Evolutionary conservation across 306 rosid species (phyloP).

Genomic region (Astragalus membranaceus): DNA sequence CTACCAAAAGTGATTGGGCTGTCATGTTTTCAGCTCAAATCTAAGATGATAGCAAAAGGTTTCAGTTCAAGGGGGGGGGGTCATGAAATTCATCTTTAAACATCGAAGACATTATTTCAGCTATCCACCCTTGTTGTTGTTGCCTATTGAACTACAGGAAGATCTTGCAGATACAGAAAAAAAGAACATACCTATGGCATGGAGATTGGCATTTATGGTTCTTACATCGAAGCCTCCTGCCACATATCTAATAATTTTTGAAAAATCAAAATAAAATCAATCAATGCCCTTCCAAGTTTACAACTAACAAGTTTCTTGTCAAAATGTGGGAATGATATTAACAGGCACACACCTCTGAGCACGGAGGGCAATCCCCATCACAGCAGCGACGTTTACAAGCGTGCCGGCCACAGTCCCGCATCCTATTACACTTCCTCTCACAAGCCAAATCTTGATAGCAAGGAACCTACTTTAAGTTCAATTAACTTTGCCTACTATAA

Average conservation of each 20-base stretch:
- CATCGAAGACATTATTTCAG: not conserved
- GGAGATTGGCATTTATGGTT: slow-evolving; percentile 96
- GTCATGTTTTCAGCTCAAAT: not conserved
- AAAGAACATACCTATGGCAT: slow-evolving; percentile 70
- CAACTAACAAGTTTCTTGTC: not conserved
- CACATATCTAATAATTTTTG: slow-evolving; percentile 59
- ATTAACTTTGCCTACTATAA: slow-evolving; percentile 27
- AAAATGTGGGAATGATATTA: slow-evolving; percentile 7
- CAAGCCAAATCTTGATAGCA: slow-evolving; percentile 89
- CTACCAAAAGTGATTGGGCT: not conserved
- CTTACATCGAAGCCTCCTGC: slow-evolving; percentile 82
- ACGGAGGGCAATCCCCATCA: slow-evolving; percentile 89
- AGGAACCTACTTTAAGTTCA: slow-evolving; percentile 78
- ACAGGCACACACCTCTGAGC: slow-evolving; percentile 65
- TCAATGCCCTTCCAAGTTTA: not conserved
- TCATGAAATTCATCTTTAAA: not conserved
- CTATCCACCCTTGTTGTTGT: not conserved
- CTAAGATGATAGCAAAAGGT: not conserved
- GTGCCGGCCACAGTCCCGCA: slow-evolving; percentile 85
- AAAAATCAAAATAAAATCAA: not conserved
- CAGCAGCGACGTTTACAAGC: slow-evolving; percentile 94
- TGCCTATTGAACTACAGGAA: not conserved
- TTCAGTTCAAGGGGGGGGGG: not conserved
- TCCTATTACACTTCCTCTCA: slow-evolving; percentile 81
- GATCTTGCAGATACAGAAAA: not conserved